Conservation (phyloP, 176 grass and related monocot species). For the Chloris gayana region DNA sequence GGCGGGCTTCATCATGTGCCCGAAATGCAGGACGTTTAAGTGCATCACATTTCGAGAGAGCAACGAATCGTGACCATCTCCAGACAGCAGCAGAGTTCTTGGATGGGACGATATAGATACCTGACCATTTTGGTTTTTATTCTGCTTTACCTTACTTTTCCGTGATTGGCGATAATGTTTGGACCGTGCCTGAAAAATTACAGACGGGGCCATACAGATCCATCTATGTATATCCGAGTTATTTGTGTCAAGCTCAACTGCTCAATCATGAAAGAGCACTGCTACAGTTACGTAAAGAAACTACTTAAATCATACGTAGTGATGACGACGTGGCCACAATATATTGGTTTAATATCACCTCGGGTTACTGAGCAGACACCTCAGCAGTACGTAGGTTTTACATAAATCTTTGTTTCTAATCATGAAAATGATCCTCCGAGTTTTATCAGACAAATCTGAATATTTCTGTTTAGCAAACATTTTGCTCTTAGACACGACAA, state of each 20-base stretch:
- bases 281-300: too few relatives aligned
- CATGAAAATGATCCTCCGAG: background rate
- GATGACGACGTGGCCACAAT: too few relatives aligned
- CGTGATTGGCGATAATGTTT: background rate
- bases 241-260: background rate
- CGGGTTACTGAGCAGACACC: too few relatives aligned
- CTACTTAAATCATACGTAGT: too few relatives aligned
- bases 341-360: too few relatives aligned
- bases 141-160: background rate
- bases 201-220: background rate
- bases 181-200: background rate
- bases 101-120: background rate
- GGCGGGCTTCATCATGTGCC: conserved; percentile 56
- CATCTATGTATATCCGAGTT: background rate
- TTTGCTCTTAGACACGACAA: too few relatives aligned
- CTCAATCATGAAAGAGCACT: too few relatives aligned
- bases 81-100: too few relatives aligned
- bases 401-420: too few relatives aligned
- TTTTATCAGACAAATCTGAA: background rate
- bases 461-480: too few relatives aligned
- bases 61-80: conserved; percentile 42
- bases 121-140: background rate
- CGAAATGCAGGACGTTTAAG: conserved; percentile 80
- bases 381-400: too few relatives aligned
- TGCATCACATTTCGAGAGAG: conserved; percentile 69